A percentile compares a stretch with the other conserved stretches of the same genome.
phyloP scores from a whole-genome alignment of 1,139 yeast genomes.

The Hemisphaericaspora xylofermentans region DNA sequence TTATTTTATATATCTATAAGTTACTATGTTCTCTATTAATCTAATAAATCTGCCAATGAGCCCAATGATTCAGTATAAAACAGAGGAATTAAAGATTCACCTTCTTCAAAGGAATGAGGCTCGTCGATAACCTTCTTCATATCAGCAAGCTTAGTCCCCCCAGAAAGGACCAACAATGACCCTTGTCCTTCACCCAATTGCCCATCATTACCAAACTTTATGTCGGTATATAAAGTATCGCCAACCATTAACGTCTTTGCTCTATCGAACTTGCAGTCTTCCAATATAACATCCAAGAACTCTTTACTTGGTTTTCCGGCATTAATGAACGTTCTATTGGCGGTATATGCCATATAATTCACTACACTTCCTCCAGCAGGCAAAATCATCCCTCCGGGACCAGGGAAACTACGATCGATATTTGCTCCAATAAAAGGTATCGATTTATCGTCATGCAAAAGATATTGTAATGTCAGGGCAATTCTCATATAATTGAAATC shows the following conservation, averaged over 20 bases:
- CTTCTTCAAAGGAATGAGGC: conserved; percentile 15
- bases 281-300: conserved; percentile 32
- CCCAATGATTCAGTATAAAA: conserved; percentile 34
- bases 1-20: neutral
- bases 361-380: conserved; percentile 48
- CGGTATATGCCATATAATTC: conserved; percentile 37
- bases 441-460: conserved; percentile 30
- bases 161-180: conserved; percentile 36
- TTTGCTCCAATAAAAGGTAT: conserved; percentile 43
- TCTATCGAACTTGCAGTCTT: conserved; percentile 26
- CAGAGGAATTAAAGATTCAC: conserved; percentile 27
- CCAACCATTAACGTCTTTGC: conserved; percentile 40
- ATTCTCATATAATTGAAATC: conserved; percentile 39
- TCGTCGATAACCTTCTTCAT: conserved; percentile 18
- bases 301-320: conserved; percentile 41
- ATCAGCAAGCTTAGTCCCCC: conserved; percentile 34
- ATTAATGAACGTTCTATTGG: conserved; percentile 31
- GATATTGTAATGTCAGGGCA: conserved; percentile 40
- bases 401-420: conserved; percentile 43
- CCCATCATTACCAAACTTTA: conserved; percentile 46
- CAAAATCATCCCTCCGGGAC: conserved; percentile 35
- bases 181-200: conserved; percentile 30
- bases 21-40: conserved; percentile 7
- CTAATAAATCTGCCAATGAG: conserved; percentile 19
- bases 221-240: conserved; percentile 45